Evolutionary conservation across 1,284 basidiomycete genomes (phyloP).

Genomic region (Fomitopsis pinicola): DNA sequence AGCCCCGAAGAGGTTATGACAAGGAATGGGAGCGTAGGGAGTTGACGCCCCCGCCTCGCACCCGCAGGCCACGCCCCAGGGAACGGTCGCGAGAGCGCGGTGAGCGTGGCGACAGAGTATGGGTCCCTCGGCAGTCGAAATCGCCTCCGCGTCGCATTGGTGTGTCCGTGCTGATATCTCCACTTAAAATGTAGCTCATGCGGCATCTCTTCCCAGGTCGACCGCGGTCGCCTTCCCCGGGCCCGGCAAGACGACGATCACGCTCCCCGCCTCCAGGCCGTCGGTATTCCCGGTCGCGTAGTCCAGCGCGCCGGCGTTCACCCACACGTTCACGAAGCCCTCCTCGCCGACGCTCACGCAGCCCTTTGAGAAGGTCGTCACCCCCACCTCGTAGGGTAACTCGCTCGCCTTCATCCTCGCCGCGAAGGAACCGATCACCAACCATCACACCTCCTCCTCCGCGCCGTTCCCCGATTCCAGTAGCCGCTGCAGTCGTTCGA

Average conservation of each 20-base stretch:
- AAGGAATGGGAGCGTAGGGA: slow-evolving; percentile 7
- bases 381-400: neutral
- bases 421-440: neutral
- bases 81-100: slow-evolving; percentile 14
- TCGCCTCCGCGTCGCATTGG: slow-evolving; percentile 27
- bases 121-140: slow-evolving; percentile 21
- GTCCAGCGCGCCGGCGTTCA: slow-evolving; percentile 13
- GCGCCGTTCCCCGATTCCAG: neutral
- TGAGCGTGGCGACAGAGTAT: slow-evolving; percentile 17
- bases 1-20: slow-evolving; percentile 16
- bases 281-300: slow-evolving; percentile 19
- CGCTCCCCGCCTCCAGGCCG: slow-evolving; percentile 4
- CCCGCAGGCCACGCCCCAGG: slow-evolving; percentile 16
- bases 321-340: neutral
- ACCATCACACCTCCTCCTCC: neutral
- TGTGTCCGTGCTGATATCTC: slow-evolving; percentile 10
- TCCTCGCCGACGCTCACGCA: neutral
- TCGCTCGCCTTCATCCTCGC: neutral
- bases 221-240: slow-evolving; percentile 2
- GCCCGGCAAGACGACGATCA: slow-evolving; percentile 16
- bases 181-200: neutral
- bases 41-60: slow-evolving; percentile 12
- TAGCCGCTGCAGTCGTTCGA: neutral
- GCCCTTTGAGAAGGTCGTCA: neutral
- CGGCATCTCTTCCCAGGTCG: neutral